Conservation (phyloP, 805 yeast species). For the Kodamaea jinghongensis region DNA sequence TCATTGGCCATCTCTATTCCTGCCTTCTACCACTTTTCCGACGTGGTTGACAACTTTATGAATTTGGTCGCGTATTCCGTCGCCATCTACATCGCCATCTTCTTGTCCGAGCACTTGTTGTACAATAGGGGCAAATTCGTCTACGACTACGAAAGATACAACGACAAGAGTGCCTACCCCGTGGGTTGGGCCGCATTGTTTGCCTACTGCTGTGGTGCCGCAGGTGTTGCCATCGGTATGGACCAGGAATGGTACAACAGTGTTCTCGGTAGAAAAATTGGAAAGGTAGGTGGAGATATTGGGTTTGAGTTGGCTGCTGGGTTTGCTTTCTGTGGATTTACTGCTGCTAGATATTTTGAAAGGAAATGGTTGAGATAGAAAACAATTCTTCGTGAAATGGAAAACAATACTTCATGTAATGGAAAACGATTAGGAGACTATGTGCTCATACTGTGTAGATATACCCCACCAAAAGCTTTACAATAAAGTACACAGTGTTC, state of each 20-base stretch:
- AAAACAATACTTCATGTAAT: background rate
- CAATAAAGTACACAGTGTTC: too few relatives aligned
- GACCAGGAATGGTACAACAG: slow-evolving; percentile 84
- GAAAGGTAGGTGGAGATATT: slow-evolving; percentile 75
- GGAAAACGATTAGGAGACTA: background rate
- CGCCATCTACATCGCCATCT: slow-evolving; percentile 76
- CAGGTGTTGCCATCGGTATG: slow-evolving; percentile 87
- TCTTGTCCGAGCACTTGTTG: slow-evolving; percentile 76
- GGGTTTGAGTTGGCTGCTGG: slow-evolving; percentile 76
- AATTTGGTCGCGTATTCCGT: slow-evolving; percentile 87
- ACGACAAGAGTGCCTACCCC: slow-evolving; percentile 59
- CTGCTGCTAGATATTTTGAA: slow-evolving; percentile 61
- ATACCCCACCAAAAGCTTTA: too few relatives aligned
- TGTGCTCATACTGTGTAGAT: too few relatives aligned
- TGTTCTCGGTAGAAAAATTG: slow-evolving; percentile 59
- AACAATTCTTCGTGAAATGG: background rate
- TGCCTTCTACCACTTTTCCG: slow-evolving; percentile 69
- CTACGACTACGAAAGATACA: slow-evolving; percentile 62
- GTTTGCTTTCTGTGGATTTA: slow-evolving; percentile 63
- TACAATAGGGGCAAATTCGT: slow-evolving; percentile 63
- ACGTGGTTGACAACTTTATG: slow-evolving; percentile 84
- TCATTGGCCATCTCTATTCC: slow-evolving; percentile 88
- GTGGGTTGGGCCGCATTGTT: slow-evolving; percentile 76
- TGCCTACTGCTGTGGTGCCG: slow-evolving; percentile 79
- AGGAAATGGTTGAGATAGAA: slow-evolving; percentile 36